Conservation (phyloP, 1,284 basidiomycete species). For the Trichosporon faecale region DNA sequence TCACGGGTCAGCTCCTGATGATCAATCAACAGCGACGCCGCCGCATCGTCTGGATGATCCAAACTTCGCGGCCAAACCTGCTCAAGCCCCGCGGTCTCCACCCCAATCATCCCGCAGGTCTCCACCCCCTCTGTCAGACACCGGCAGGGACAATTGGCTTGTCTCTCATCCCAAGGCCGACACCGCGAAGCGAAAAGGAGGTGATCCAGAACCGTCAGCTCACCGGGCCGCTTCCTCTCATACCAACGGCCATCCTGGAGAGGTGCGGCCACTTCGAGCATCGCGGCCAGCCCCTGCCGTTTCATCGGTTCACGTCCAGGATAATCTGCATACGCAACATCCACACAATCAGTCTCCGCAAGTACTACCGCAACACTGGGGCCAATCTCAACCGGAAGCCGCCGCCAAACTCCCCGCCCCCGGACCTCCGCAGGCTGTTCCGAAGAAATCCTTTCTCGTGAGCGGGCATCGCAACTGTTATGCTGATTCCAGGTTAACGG, state of each 20-base stretch:
- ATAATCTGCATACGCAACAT: background rate
- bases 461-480: background rate
- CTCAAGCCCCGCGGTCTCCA: background rate
- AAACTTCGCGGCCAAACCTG: background rate
- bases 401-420: background rate
- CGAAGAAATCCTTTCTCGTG: constrained; percentile 34
- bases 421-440: background rate
- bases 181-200: constrained; percentile 2
- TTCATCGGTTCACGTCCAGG: background rate
- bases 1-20: background rate
- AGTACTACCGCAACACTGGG: background rate
- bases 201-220: background rate
- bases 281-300: background rate
- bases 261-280: background rate
- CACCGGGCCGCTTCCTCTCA: background rate
- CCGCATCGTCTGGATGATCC: background rate
- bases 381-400: background rate
- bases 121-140: background rate
- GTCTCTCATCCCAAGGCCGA: background rate
- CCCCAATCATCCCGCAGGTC: background rate
- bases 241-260: background rate
- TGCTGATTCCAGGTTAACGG: constrained; percentile 64
- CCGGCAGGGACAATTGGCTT: background rate
- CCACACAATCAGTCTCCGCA: background rate
- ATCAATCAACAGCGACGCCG: too few relatives aligned